Conservation (phyloP, 1,284 basidiomycete species). For the Fereydounia khargensis region DNA sequence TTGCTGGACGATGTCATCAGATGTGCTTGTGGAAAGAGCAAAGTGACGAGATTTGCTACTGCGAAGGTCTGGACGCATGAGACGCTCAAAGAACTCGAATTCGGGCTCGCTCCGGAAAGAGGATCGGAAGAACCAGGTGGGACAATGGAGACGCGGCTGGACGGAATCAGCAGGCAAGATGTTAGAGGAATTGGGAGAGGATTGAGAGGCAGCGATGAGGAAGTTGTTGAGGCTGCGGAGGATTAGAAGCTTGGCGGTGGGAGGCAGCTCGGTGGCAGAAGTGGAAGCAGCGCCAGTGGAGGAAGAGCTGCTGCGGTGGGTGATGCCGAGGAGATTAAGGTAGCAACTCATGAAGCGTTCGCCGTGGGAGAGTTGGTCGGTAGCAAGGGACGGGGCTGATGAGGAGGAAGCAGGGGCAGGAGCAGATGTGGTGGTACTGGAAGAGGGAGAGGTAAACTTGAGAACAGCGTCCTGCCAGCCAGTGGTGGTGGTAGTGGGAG, state of each 20-base stretch:
- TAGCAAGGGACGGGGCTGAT: slow-evolving; percentile 3
- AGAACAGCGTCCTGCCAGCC: slow-evolving; percentile 36
- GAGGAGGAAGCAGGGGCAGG: slow-evolving; percentile 8
- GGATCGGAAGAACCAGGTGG: slow-evolving; percentile 47
- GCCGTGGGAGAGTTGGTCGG: slow-evolving; percentile 26
- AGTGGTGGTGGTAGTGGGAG: slow-evolving; percentile 62
- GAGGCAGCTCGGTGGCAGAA: slow-evolving; percentile 16
- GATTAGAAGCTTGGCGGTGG: slow-evolving; percentile 26
- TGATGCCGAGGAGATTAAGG: slow-evolving; percentile 46
- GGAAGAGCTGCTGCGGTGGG: slow-evolving; percentile 11
- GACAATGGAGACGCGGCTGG: slow-evolving; percentile 8
- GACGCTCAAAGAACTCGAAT: slow-evolving; percentile 33
- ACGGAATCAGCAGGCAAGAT: background rate
- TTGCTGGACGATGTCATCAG: no score
- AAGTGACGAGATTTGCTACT: slow-evolving; percentile 1
- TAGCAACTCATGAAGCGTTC: slow-evolving; percentile 43
- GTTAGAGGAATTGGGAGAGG: background rate
- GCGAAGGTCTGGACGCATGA: slow-evolving; percentile 11
- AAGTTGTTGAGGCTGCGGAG: slow-evolving; percentile 19
- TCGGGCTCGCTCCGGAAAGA: slow-evolving; percentile 35
- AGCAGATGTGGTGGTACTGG: slow-evolving; percentile 1
- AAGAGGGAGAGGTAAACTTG: slow-evolving; percentile 6
- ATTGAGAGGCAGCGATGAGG: slow-evolving; percentile 10
- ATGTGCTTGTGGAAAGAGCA: no score
- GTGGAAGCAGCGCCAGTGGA: slow-evolving; percentile 7